A percentile compares a stretch with the other conserved stretches of the same genome.
Conservation (phyloP, 202 grass and related monocot genomes). For the Panicum hallii region DNA sequence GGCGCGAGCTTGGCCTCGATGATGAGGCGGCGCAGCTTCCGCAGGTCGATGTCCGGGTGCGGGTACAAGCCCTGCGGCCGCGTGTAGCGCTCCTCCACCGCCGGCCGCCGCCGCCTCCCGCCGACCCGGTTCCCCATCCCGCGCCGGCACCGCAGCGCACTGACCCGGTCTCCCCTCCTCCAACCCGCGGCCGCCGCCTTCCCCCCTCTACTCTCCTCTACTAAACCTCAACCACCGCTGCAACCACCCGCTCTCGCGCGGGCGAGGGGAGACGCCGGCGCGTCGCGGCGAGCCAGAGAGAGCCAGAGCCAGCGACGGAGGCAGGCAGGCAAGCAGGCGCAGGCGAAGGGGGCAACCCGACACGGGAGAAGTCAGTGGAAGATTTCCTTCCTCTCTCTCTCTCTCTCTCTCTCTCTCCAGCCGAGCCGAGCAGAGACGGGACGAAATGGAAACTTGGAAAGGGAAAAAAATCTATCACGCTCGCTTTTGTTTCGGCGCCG, state of each 20-base stretch:
- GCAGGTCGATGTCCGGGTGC: constrained; percentile 78
- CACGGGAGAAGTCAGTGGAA: constrained; percentile 17
- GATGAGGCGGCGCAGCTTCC: constrained; percentile 84
- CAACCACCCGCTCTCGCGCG: constrained; percentile 1
- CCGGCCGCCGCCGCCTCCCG: constrained; percentile 52
- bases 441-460: constrained; percentile 14
- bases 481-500: background rate
- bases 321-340: background rate
- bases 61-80: constrained; percentile 88
- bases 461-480: background rate
- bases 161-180: background rate
- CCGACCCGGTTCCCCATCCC: constrained; percentile 87
- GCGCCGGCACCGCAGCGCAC: background rate
- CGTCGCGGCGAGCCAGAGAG: constrained; percentile 2
- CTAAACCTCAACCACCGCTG: constrained; percentile 33
- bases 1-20: constrained; percentile 88
- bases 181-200: background rate
- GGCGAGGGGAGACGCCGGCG: background rate
- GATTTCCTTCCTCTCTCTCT: constrained; percentile 18
- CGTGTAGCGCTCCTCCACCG: constrained; percentile 86
- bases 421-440: background rate
- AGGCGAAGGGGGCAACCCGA: constrained; percentile 10
- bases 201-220: constrained; percentile 1
- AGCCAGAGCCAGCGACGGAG: background rate
- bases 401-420: too few species aligned